phyloP scores from a whole-genome alignment of 495 filamentous ascomycete genomes.

The Letharia lupina region DNA sequence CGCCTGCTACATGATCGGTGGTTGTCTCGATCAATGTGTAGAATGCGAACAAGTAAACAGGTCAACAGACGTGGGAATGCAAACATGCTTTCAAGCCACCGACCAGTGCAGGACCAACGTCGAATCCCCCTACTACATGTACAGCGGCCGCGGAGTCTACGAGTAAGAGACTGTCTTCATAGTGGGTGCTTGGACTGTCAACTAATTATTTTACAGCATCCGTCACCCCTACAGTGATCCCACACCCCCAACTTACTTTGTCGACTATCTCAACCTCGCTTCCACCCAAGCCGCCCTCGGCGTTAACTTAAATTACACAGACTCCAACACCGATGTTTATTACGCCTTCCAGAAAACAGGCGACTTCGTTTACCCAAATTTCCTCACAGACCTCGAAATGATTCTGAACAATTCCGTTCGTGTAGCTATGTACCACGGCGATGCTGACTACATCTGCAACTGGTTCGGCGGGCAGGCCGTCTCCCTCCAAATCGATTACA shows the following conservation, averaged over 20 bases:
- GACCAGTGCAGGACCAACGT: constrained; percentile 39
- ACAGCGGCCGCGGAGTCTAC: constrained; percentile 40
- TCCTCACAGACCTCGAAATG: constrained; percentile 38
- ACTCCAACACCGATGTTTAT: constrained; percentile 33
- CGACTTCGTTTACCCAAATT: constrained; percentile 41
- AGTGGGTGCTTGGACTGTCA: neutral
- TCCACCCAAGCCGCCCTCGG: constrained; percentile 41
- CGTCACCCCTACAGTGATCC: constrained; percentile 41
- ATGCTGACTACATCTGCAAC: constrained; percentile 37
- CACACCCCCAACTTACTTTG: constrained; percentile 41
- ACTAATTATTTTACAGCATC: constrained; percentile 26
- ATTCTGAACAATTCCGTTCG: constrained; percentile 39
- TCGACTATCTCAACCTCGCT: constrained; percentile 39
- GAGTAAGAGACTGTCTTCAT: constrained; percentile 24
- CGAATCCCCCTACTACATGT: constrained; percentile 39
- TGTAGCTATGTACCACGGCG: constrained; percentile 40
- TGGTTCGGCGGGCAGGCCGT: constrained; percentile 54
- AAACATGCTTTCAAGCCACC: constrained; percentile 32
- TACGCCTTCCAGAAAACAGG: constrained; percentile 40
- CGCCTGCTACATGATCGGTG: constrained; percentile 28
- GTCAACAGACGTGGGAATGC: constrained; percentile 32
- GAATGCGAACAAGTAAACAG: constrained; percentile 33
- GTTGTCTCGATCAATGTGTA: constrained; percentile 38
- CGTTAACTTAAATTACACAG: constrained; percentile 43
- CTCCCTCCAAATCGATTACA: constrained; percentile 45